Evolutionary conservation across 2,329 filamentous ascomycete species (phyloP), one percentile per base, ranked within the genome.

Genomic region (Cladosporium sphaerospermum): DNA sequence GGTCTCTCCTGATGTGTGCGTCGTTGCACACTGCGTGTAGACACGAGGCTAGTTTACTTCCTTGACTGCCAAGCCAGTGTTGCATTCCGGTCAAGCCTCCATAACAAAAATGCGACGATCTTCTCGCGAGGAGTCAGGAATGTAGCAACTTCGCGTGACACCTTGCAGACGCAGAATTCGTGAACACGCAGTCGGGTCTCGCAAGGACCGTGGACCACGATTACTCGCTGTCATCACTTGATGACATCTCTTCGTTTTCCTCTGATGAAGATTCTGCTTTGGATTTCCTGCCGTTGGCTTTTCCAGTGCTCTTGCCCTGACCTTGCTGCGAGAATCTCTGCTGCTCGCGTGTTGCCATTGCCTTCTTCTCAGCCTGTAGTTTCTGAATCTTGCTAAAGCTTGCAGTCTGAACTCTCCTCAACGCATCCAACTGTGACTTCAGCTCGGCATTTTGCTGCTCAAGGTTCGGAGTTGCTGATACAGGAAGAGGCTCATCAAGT

Each of bases 371-470:
- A 42, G 71, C 66, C 41, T 69, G 68, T 49, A 76, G 45, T 54
- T 71, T 69, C 11, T 70, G 70, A 23, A 77, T 62, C 54, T 75
- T 74, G 18, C 70, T 64, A 49, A 77, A 72, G 4, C 71, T 73
- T 33, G 70, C 70, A 54, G 67, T 72, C 58, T 76, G 74, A 31
- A 76, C 65, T 39, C 72, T 66, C 56, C 74, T 69, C 31, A 77
- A 61, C 4, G 71, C 70, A 16, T 70, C 72, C 13, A 77, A 51
- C 54, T 76, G 57, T 53, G 70, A 65, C 11, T 66, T 66, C 13
- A 69, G 55, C 9, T 55, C 57, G 9, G 58, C 56, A 42, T 68
- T 67, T 49, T 66, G 60, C 31, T 64, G 59, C 50, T 62, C 56
- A 23, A 64, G 28, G 11, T 56, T 54, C 6, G 52, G 42, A 32